Base-by-base conservation (phyloP, 352 stramenopile species). In the Globisporangium carolinianum region DNA sequence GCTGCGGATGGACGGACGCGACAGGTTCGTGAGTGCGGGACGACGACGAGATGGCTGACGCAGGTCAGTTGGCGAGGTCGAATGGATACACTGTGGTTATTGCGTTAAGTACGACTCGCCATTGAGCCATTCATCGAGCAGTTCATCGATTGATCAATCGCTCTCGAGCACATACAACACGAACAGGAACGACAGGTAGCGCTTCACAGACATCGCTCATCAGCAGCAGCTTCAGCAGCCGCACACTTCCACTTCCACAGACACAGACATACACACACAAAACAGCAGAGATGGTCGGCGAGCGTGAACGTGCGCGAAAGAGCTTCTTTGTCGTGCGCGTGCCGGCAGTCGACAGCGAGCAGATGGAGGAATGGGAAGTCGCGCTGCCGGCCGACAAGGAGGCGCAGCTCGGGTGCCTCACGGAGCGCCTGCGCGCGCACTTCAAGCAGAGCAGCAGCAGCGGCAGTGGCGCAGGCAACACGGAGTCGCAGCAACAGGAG, bases 251-350 rank as follows among this genome's bases (percentile, higher is more conserved):
- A 47, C 35, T n/a, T 37, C 7, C 35, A 46, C n/a, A 5, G 15
- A 42, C 24, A 32, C 24, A n/a, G n/a, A n/a, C n/a, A 32, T 3
- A 32, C 10, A 57, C 32, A 41, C 36, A 50, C 39, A 55, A 48
- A 17, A 36, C 9, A 42, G 57, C 5, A 10, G 57, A 18, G 45
- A 87, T 89, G 80, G 75, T 83, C 78, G 78, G 75, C 42, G 72
- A 85, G 67, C 53, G 66, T 15, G 71, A 82, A 57, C 47, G 65
- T 11, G 63, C 68, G 60, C 70, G 68, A 43, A 67, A 75, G 58
- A 84, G 73, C 61, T 94, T 92, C 65, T 87, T 61, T 61, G 72
- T 92, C 52, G 84, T 91, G 47, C 83, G 73, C 56, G 67, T 94
- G 38, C 84, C 84, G 2, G 64, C 73, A 45, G 73, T 88, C 63